Base-by-base conservation (phyloP, 345 rosid species). In the Gynandropsis gynandra region DNA sequence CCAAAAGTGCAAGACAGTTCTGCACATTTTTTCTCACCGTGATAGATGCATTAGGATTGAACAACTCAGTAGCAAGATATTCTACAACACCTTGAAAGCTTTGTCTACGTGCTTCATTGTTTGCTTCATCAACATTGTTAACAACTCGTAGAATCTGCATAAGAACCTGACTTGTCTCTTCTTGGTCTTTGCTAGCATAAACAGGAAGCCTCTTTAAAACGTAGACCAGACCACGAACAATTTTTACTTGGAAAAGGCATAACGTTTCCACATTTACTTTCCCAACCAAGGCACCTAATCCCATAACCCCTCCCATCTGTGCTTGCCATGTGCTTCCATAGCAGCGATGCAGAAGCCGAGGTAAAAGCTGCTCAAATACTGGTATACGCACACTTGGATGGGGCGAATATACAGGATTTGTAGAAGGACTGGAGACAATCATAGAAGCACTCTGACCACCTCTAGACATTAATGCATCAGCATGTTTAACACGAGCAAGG, bases 241-340 rank as follows among this genome's bases (percentile, higher is more conserved):
- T 74, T 57, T 65, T 78, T 46, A 85, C 96, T 78, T 92, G 96
- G 73, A 87, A 85, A 67, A 58, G 66, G 64, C 89, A 87, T 59
- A 92, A 47, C 31, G 79, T 81, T 65, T 92, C 98, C 61, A 82
- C 98, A 61, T 95, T 87, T 54, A 87, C 93, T 77, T 85, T 92
- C 55, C 98, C 98, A 45, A 92, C 86, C 67, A 92, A 64, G 39
- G 97, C 86, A 68, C 93, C 92, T 56, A 92, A 81, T 47, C 98
- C 96, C 88, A 85, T 76, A 61, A 92, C 96, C 58, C 96, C 98
- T 46, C 98, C 98, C 82, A 92, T 87, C 61, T 87, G 96, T 43
- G 96, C 82, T 73, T 92, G 95, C 98, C 98, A 92, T 46, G 83
- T 77, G 57, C 73, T 87, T 54, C 98, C 96, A 74, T 82, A 87